Evolutionary conservation across 768 basidiomycete genomes (phyloP), one percentile per base, ranked within the genome.

Genomic region (Lactarius hatsudake): DNA sequence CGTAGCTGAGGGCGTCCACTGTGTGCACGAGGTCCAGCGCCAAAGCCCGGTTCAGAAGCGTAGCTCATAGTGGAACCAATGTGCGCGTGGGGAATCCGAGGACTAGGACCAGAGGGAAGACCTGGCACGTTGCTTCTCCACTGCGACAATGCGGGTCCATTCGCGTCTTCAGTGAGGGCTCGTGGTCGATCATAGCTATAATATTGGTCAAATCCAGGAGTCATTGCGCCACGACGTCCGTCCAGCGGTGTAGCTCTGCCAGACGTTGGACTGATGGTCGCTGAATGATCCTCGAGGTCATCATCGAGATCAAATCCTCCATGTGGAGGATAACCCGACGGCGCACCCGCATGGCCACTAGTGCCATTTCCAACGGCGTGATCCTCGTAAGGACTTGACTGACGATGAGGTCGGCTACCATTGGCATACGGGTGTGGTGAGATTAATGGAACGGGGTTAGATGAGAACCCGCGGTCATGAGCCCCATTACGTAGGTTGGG

Each of bases 291-390:
- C 73, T 94, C 93, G 64, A 81, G 85, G 2, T 92, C 90, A 68
- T 90, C 89, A 43, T 91, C 90, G 2, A 81, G 79, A 57, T 91
- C 91, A 72, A 93, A 91, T 10, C 88, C 89, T 62, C 89, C 84
- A 60, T 86, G 78, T 2, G 85, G 83, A 9, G 84, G 82, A 73
- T 89, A 85, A 15, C 85, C 86, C 34, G 82, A 79, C 1, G 84
- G 82, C 2, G 84, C 86, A 67, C 68, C 69, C 45, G 76, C 73
- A 63, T 80, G 81, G 30, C 69, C 61, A 73, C 78, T 76, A 67
- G 76, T 45, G 63, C 48, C 30, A 64, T 64, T 36, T 68, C 64
- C 23, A 65, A 65, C 17, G 67, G 65, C 5, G 63, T 67, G 32
- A 60, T 72, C 64, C 2, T 66, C 71, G 38, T 72, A 63, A 10